phyloP scores from a whole-genome alignment of 2,329 filamentous ascomycete species.

The Pseudocercospora cruenta region DNA sequence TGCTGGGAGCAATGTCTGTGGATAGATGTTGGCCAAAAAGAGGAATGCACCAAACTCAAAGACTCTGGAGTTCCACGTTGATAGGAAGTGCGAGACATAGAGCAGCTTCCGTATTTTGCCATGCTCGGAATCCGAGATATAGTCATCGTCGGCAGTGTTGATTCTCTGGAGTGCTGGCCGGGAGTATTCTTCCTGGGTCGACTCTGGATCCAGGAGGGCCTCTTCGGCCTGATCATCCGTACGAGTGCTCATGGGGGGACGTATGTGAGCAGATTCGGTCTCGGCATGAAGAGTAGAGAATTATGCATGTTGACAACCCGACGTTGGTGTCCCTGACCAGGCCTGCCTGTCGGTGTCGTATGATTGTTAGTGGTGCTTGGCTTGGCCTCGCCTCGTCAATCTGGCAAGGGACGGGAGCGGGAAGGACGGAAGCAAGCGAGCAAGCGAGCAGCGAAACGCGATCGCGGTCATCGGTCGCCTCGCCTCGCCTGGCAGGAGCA shows the following conservation, averaged over 20 bases:
- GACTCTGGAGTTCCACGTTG: slow-evolving; percentile 53
- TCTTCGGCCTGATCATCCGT: neutral
- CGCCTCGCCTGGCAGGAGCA: neutral
- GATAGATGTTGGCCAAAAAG: slow-evolving; percentile 51
- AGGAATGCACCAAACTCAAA: slow-evolving; percentile 57
- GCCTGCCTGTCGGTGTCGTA: neutral
- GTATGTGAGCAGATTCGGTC: neutral
- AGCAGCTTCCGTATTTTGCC: slow-evolving; percentile 32
- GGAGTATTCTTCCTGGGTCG: neutral
- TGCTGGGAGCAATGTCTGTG: slow-evolving; percentile 64
- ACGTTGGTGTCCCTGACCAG: neutral
- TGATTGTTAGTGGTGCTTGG: neutral
- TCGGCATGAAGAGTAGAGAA: neutral
- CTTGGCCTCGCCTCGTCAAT: neutral
- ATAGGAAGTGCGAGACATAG: slow-evolving; percentile 53
- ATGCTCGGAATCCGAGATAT: slow-evolving; percentile 9
- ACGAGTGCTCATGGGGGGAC: neutral
- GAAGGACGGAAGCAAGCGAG: neutral
- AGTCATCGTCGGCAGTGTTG: neutral
- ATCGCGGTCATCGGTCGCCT: neutral
- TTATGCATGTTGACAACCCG: neutral
- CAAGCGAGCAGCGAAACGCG: neutral
- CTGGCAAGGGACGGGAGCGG: neutral
- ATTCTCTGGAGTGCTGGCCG: neutral
- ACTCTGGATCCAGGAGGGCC: neutral